Evolutionary conservation across 2,329 filamentous ascomycete species (phyloP).

Genomic region (Alternaria hordeiaustralica): DNA sequence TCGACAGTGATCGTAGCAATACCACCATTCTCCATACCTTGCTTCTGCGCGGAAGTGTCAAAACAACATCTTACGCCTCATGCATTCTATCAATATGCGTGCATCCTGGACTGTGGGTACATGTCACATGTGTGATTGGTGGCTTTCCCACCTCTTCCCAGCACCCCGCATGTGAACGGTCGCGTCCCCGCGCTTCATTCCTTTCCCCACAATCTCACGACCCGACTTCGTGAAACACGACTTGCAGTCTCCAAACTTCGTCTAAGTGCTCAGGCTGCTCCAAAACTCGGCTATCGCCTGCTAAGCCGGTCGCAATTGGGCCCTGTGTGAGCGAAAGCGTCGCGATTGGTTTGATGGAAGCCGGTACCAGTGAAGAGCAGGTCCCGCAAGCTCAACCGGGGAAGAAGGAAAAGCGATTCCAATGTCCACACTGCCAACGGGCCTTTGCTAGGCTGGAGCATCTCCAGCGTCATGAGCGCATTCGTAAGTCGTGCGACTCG

Average conservation of each 20-base stretch:
- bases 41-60: neutral
- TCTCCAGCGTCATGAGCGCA: constrained; percentile 51
- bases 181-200: constrained; percentile 12
- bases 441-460: constrained; percentile 50
- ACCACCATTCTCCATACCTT: neutral
- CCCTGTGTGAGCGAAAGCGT: neutral
- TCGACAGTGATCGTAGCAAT: neutral
- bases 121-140: constrained; percentile 4
- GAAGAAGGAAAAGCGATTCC: constrained; percentile 47
- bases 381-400: constrained; percentile 22
- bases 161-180: constrained; percentile 28
- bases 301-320: constrained; percentile 10
- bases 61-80: neutral
- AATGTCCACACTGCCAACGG: constrained; percentile 42
- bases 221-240: constrained; percentile 13
- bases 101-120: neutral
- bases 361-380: constrained; percentile 22
- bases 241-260: constrained; percentile 16
- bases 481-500: constrained; percentile 34
- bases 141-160: constrained; percentile 6
- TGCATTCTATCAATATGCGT: neutral
- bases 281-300: neutral
- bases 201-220: constrained; percentile 31
- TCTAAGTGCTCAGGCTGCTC: constrained; percentile 6
- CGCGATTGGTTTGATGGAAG: constrained; percentile 27